Conservation (phyloP, 2,329 filamentous ascomycete genomes). For the Pseudogymnoascus sp. region DNA sequence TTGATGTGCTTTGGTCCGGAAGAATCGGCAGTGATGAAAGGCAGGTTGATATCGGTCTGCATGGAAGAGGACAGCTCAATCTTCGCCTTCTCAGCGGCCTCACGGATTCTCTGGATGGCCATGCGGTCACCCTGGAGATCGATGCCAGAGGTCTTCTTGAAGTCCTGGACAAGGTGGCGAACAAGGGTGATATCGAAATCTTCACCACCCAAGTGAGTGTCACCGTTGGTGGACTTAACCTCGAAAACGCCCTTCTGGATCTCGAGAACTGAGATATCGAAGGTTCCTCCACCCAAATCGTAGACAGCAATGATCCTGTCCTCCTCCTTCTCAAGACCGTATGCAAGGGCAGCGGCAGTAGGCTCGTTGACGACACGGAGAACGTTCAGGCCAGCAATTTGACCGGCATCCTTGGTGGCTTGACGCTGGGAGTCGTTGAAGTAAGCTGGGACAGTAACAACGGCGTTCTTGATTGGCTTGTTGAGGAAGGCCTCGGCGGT, state of each 20-base stretch:
- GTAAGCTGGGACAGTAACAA: slow-evolving; percentile 94
- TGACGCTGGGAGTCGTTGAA: slow-evolving; percentile 99
- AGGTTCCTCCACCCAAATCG: slow-evolving; percentile 96
- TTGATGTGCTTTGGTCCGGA: slow-evolving; percentile 98
- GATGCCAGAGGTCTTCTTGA: slow-evolving; percentile 92
- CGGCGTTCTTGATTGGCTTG: slow-evolving; percentile 88
- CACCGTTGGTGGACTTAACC: slow-evolving; percentile 98
- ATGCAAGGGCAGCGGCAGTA: slow-evolving; percentile 89
- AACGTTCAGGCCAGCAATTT: slow-evolving; percentile 92
- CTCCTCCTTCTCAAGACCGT: slow-evolving; percentile 89
- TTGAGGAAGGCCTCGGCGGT: slow-evolving; percentile 88
- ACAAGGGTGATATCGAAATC: slow-evolving; percentile 95
- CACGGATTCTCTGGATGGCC: slow-evolving; percentile 98
- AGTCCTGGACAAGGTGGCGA: slow-evolving; percentile 85
- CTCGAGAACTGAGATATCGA: slow-evolving; percentile 96
- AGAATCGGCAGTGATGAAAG: slow-evolving; percentile 94
- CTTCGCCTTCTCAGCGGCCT: slow-evolving; percentile 98
- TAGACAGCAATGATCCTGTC: slow-evolving; percentile 90
- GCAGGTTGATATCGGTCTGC: slow-evolving; percentile 96
- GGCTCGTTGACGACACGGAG: slow-evolving; percentile 98
- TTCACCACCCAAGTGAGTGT: slow-evolving; percentile 96
- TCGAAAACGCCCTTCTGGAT: slow-evolving; percentile 98
- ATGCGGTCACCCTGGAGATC: slow-evolving; percentile 89
- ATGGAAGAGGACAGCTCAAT: slow-evolving; percentile 93
- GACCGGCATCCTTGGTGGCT: slow-evolving; percentile 95